A percentile compares a stretch with the other conserved stretches of the same genome.
Evolutionary conservation across 805 yeast genomes (phyloP).

Genomic region (Blastobotrys americana): DNA sequence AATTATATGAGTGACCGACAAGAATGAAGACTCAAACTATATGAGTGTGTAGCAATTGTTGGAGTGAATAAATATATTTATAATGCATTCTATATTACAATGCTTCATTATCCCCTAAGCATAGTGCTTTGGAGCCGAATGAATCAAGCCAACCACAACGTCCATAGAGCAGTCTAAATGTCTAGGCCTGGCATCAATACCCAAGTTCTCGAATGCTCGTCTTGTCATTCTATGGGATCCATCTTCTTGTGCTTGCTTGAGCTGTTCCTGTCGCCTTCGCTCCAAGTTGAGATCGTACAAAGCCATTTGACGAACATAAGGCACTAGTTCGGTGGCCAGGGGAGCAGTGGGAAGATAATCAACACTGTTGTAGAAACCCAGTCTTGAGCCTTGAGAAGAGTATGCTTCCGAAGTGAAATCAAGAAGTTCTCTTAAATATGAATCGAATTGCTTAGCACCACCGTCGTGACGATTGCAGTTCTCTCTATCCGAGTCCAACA

Average conservation of each 20-base stretch:
- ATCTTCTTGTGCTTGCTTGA: slow-evolving; percentile 3
- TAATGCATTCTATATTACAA: not conserved
- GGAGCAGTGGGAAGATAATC: not conserved
- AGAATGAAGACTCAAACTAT: slow-evolving; percentile 47
- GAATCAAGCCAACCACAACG: slow-evolving; percentile 13
- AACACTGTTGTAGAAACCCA: not conserved
- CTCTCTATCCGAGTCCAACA: no score
- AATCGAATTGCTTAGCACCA: not conserved
- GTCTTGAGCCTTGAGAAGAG: slow-evolving; percentile 3
- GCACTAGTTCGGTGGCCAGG: slow-evolving; percentile 22
- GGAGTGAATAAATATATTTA: not conserved
- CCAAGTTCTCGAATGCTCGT: slow-evolving; percentile 21
- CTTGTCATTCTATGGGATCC: slow-evolving; percentile 13
- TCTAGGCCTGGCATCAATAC: slow-evolving; percentile 14
- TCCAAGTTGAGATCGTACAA: slow-evolving; percentile 18
- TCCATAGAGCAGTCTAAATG: slow-evolving; percentile 16
- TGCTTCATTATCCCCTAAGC: not conserved
- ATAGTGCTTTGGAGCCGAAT: slow-evolving; percentile 5
- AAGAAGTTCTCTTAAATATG: not conserved
- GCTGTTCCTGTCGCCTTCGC: not conserved
- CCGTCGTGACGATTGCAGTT: slow-evolving; percentile 8
- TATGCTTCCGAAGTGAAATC: not conserved
- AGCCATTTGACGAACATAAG: slow-evolving; percentile 27
- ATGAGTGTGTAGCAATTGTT: slow-evolving; percentile 32
- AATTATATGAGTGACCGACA: slow-evolving; percentile 39